These are phyloP conservation scores for Haplosporangium sp. DNA, from an alignment of 371 early-diverging fungal genomes.

Conservation along the genomic window DNA sequence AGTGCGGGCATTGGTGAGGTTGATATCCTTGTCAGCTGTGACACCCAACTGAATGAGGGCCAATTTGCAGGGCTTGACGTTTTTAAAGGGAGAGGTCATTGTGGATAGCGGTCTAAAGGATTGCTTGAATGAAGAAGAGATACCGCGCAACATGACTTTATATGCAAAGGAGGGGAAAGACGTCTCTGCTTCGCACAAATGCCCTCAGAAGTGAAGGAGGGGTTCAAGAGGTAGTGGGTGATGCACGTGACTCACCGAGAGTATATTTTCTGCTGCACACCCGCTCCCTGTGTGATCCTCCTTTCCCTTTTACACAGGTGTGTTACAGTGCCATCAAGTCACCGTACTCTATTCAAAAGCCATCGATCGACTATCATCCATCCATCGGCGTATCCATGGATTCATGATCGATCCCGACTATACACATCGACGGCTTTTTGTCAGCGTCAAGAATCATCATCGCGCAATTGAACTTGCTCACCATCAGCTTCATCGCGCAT, in stretches of 20 bases:
- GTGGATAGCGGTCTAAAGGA: conserved; percentile 22
- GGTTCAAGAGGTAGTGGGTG: no score
- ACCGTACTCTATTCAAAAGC: not conserved
- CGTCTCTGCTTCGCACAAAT: not conserved
- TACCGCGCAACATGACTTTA: conserved; percentile 31
- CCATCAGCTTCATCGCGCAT: no score
- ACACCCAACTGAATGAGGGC: conserved; percentile 87
- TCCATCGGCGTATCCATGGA: conserved; percentile 22
- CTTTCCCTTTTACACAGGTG: conserved; percentile 34
- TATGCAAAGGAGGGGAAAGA: not conserved
- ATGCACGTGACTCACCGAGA: no score
- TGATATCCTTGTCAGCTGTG: conserved; percentile 76
- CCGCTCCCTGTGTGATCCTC: not conserved
- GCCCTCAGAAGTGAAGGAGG: not conserved
- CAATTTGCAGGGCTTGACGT: conserved; percentile 67
- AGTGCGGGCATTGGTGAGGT: conserved; percentile 80
- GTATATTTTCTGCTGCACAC: no score
- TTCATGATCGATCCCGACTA: no score
- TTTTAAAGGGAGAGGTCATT: conserved; percentile 49
- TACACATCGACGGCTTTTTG: no score
- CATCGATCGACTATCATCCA: conserved; percentile 11
- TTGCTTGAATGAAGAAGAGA: conserved; percentile 23
- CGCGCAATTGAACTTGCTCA: no score
- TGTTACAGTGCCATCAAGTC: conserved; percentile 1
- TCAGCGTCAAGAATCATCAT: no score